A percentile compares a stretch with the other conserved stretches of the same genome.
Evolutionary conservation across 1,284 basidiomycete species (phyloP).

Genomic region (Trametes sp.): DNA sequence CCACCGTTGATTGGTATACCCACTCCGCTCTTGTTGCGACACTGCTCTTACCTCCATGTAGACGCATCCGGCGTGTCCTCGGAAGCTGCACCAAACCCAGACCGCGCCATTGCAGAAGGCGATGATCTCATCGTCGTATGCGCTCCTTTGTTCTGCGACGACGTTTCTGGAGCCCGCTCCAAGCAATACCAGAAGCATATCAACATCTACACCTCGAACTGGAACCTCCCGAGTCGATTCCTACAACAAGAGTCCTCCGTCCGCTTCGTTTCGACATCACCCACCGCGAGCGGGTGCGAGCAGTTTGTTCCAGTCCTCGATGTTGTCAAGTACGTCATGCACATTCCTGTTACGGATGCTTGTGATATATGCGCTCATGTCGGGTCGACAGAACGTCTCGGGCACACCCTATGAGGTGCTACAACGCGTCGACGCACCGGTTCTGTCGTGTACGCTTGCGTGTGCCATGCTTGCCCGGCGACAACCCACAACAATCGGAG

Average conservation of each 20-base stretch:
- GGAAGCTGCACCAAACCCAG: background rate
- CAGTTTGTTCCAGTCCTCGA: slow-evolving; percentile 37
- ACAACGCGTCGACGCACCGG: slow-evolving; percentile 11
- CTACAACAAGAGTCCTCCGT: slow-evolving; percentile 46
- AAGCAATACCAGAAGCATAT: slow-evolving; percentile 44
- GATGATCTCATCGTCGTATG: slow-evolving; percentile 7
- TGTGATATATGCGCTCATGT: background rate
- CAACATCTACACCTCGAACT: slow-evolving; percentile 41
- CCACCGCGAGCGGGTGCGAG: slow-evolving; percentile 38
- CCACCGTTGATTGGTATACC: too few species aligned
- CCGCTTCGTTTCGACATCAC: slow-evolving; percentile 45
- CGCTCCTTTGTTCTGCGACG: slow-evolving; percentile 37
- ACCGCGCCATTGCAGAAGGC: slow-evolving; percentile 27
- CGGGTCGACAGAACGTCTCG: background rate
- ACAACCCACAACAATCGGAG: slow-evolving; percentile 43
- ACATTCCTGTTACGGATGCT: too few species aligned
- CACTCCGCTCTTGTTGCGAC: too few species aligned
- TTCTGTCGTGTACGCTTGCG: background rate
- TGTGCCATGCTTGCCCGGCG: slow-evolving; percentile 35
- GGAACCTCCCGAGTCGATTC: slow-evolving; percentile 35
- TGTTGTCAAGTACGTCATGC: slow-evolving; percentile 31
- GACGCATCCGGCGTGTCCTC: background rate
- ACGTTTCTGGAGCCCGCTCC: slow-evolving; percentile 44
- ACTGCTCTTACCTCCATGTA: too few species aligned
- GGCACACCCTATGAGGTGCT: background rate